Conservation (phyloP, 495 filamentous ascomycete species). For the Talaromyces borbonicus region DNA sequence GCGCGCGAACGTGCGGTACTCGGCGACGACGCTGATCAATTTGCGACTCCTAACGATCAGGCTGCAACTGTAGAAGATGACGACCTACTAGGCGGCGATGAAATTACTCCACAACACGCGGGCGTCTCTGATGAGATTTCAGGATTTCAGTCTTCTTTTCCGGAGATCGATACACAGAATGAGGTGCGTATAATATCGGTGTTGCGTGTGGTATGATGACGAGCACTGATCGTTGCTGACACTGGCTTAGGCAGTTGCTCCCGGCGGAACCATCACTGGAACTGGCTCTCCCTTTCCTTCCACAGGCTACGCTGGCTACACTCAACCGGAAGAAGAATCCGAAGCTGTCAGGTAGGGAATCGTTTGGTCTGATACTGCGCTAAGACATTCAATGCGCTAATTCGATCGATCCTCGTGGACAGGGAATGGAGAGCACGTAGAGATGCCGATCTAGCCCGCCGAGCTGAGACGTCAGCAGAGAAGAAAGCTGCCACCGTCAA, state of each 20-base stretch:
- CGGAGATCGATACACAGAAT: constrained; percentile 68
- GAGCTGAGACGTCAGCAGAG: constrained; percentile 62
- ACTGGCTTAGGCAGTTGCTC: constrained; percentile 58
- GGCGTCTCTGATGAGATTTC: constrained; percentile 46
- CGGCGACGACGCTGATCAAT: constrained; percentile 88
- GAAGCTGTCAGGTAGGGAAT: constrained; percentile 62
- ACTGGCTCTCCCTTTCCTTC: constrained; percentile 63
- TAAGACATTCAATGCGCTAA: too few relatives aligned
- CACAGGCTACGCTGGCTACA: constrained; percentile 40
- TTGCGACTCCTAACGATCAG: constrained; percentile 69
- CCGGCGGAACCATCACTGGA: constrained; percentile 82
- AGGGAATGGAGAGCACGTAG: constrained; percentile 87
- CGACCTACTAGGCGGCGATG: constrained; percentile 63
- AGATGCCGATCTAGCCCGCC: constrained; percentile 62
- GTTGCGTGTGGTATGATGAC: not conserved
- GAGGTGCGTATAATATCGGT: constrained; percentile 57
- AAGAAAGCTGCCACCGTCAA: constrained; percentile 75
- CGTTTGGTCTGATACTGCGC: too few relatives aligned
- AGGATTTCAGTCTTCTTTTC: constrained; percentile 82
- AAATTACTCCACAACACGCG: constrained; percentile 19
- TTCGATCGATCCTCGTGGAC: too few relatives aligned
- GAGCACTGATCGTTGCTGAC: not conserved
- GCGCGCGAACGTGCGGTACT: constrained; percentile 78
- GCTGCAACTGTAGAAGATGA: constrained; percentile 43
- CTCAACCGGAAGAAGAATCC: constrained; percentile 62